phyloP scores from a whole-genome alignment of 257 asterid genomes.

The Ehretia macrophylla region DNA sequence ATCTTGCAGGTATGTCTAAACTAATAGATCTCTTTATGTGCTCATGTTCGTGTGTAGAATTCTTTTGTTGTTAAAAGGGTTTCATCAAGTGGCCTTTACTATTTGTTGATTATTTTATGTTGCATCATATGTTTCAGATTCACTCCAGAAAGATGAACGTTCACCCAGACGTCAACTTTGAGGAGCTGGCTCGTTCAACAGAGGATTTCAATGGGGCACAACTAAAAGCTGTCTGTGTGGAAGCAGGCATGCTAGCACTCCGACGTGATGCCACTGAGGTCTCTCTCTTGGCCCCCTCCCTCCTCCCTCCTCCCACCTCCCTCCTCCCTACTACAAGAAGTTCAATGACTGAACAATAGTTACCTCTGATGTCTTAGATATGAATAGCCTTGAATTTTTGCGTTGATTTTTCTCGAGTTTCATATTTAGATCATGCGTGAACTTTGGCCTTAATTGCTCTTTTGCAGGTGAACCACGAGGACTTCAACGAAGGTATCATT shows the following conservation, averaged over 20 bases:
- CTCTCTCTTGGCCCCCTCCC: neutral
- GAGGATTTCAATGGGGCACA: slow-evolving; percentile 98
- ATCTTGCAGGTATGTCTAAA: slow-evolving; percentile 54
- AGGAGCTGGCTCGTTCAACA: slow-evolving; percentile 96
- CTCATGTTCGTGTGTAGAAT: neutral
- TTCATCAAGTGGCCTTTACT: neutral
- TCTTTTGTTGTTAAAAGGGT: neutral
- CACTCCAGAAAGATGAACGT: slow-evolving; percentile 98
- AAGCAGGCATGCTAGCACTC: slow-evolving; percentile 97
- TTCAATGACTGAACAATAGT: no score
- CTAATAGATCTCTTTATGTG: no score
- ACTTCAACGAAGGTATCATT: slow-evolving; percentile 89
- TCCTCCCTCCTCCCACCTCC: neutral
- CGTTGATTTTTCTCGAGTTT: no score
- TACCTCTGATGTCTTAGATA: no score
- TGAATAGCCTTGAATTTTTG: no score
- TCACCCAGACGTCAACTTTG: slow-evolving; percentile 92
- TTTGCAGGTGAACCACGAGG: slow-evolving; percentile 85
- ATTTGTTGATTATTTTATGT: neutral
- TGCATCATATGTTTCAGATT: slow-evolving; percentile 42
- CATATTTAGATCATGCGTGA: neutral
- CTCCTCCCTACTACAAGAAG: no score
- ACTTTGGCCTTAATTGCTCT: neutral
- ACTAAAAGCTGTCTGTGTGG: slow-evolving; percentile 93
- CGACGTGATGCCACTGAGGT: slow-evolving; percentile 99